Evolutionary conservation across 495 filamentous ascomycete species (phyloP), one percentile per base, ranked within the genome.

Genomic region (Recurvomyces mirabilis): DNA sequence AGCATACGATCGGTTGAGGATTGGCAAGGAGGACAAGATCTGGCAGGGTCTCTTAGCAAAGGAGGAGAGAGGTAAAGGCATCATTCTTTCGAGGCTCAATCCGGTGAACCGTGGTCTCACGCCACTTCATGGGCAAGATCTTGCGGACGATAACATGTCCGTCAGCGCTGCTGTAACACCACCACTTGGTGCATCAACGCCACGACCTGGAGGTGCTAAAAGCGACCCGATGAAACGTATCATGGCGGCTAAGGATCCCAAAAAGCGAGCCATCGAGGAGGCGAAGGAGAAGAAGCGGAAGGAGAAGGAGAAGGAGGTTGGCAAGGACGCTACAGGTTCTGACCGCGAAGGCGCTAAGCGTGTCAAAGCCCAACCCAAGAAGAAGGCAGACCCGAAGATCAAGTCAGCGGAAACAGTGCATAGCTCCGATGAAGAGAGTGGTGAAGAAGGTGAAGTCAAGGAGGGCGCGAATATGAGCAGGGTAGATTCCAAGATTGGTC

Each of bases 41-140:
- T 94, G 87, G 86, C 83, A 94, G 59, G 69, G 68, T 51, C 68
- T 94, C 31, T 72, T 91, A 21, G 77, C 81, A 0, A 74, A 73
- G 46, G 68, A 77, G 26, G 85, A 93, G 43, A 73, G 86, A 20
- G 82, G 79, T 17, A 86, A 87, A 59, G 85, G 85, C 14, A 87
- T 79, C 47, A 75, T 75, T 41, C 68, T 93, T 7, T 93, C 87
- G 49, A 79, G 77, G 49, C 68, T 94, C 25, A 71, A 77, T n/a
- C n/a, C n/a, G n/a, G n/a, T n/a, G n/a, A n/a, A n/a, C n/a, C n/a
- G n/a, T n/a, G n/a, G n/a, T 10, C 41, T 55, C 33, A 69, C 72
- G 3, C 74, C 81, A 5, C 73, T 73, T 54, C 71, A 73, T 53
- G 69, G 75, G 43, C 60, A 69, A 37, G 52, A 55, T n/a, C 38